Evolutionary conservation across 768 basidiomycete genomes (phyloP), one percentile per base, ranked within the genome.

Genomic region (Trametes meyenii): DNA sequence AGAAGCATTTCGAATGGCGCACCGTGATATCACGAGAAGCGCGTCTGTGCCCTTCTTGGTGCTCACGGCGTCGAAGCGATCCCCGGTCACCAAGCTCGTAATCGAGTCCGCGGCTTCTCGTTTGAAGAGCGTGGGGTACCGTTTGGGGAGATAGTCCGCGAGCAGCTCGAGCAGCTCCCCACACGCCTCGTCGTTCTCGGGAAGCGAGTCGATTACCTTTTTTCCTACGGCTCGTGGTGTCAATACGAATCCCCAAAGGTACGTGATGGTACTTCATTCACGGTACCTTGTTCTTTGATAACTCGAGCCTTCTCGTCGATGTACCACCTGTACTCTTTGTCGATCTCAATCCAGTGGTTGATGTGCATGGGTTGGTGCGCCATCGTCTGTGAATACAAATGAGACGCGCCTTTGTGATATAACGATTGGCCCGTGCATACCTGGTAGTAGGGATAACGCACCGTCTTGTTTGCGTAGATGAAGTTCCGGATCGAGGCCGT

Each of bases 311-410:
- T 76, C 64, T 71, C 65, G 36, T 66, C 62, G 12, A 75, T 55
- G 61, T 76, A 75, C 67, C 71, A 73, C 46, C 57, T 50, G 66
- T 70, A 73, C 39, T 75, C 71, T 29, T 68, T 69, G 66, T 75
- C 74, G 26, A 76, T 72, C 61, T 76, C 75, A 29, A 76, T 76
- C 75, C 75, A 76, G 59, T 75, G 66, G 63, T 75, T 73, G 51
- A 72, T 68, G 39, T 76, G 67, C 72, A 76, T 74, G 0, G 74
- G 70, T 51, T 75, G 75, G 56, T 76, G 75, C 2, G 75, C 70
- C 74, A 71, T 74, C 39, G 70, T 70, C 70, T 69, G 39, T 21
- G 24, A 26, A 4, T 10, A 17, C 17, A 33, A 39, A 40, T 33
- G 11, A 11, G 13, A 11, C 19, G 14, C 21, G 16, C 13, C 11